These are phyloP conservation scores for Sporisorium sorghi DNA, from an alignment of 1,284 basidiomycete genomes.

Conservation along the genomic window DNA sequence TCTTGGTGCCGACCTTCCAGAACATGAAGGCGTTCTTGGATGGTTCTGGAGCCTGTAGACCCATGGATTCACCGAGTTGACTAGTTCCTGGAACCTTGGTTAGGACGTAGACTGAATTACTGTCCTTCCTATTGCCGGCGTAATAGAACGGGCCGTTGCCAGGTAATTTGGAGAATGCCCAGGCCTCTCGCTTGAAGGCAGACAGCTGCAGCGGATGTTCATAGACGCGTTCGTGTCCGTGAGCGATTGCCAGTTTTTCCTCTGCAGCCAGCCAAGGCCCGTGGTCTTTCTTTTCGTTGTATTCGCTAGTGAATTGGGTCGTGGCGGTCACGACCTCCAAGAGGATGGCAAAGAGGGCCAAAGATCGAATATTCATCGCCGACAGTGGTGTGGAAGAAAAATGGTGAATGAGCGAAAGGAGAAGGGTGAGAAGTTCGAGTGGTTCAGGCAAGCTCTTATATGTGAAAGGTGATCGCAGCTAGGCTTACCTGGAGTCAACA, in stretches of 20 bases:
- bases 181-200: constrained; percentile 1
- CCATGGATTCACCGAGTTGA: neutral
- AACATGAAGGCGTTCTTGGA: constrained; percentile 10
- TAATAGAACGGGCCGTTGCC: neutral
- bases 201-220: too few relatives aligned
- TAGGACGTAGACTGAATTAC: neutral
- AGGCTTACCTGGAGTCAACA: neutral
- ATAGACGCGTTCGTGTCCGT: too few relatives aligned
- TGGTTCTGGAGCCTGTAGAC: neutral
- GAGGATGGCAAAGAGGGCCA: neutral
- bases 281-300: too few relatives aligned
- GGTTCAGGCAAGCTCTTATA: neutral
- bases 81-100: constrained; percentile 10
- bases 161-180: neutral
- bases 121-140: neutral
- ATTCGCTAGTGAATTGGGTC: neutral
- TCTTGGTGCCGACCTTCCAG: constrained; percentile 9
- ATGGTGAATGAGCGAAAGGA: neutral
- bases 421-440: neutral
- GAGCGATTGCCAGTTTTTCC: too few relatives aligned
- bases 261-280: too few relatives aligned
- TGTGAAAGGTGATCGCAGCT: neutral
- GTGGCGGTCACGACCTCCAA: neutral
- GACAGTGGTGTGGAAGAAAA: neutral
- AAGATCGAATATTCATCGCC: neutral